A percentile compares a stretch with the other conserved stretches of the same genome.
These are phyloP conservation scores for Gossypium schwendimanii DNA, from an alignment of 441 rosid genomes.

Conservation along the genomic window DNA sequence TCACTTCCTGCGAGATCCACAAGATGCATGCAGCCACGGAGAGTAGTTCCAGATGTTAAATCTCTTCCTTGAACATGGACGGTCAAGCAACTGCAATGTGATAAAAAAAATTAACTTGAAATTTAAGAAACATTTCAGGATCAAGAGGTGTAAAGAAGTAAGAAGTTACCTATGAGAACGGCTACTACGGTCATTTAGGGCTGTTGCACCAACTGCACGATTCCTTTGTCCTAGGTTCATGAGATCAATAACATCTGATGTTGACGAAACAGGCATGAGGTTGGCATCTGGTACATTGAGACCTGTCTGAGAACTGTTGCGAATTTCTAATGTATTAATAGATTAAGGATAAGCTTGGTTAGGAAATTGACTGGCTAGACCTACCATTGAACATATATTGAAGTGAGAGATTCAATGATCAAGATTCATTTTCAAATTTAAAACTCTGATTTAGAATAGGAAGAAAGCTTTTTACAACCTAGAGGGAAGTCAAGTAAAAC, in stretches of 20 bases:
- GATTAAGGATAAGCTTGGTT: constrained; percentile 33
- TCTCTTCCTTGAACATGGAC: constrained; percentile 70
- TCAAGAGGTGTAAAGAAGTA: background rate
- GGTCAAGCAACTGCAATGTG: constrained; percentile 54
- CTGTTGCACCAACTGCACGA: constrained; percentile 69
- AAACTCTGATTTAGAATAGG: background rate
- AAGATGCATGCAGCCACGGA: constrained; percentile 69
- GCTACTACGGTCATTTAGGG: constrained; percentile 71
- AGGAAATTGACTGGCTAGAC: background rate
- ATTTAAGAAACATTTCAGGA: background rate
- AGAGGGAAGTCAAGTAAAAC: background rate
- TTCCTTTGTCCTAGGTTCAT: constrained; percentile 69
- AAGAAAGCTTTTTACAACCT: constrained; percentile 7
- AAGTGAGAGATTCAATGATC: background rate
- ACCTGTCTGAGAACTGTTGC: constrained; percentile 65
- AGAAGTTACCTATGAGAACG: constrained; percentile 61
- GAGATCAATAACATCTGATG: constrained; percentile 55
- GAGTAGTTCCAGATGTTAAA: constrained; percentile 47
- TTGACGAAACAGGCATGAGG: constrained; percentile 50
- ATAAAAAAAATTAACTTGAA: constrained; percentile 4
- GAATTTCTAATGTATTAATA: constrained; percentile 51
- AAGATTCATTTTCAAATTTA: background rate
- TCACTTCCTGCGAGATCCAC: constrained; percentile 82
- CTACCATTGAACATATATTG: background rate
- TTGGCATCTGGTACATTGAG: constrained; percentile 66